Percentiles rank a stretch among this genome's conserved stretches.
phyloP scores from a whole-genome alignment of 805 yeast species.

The Wickerhamiella galacta region DNA sequence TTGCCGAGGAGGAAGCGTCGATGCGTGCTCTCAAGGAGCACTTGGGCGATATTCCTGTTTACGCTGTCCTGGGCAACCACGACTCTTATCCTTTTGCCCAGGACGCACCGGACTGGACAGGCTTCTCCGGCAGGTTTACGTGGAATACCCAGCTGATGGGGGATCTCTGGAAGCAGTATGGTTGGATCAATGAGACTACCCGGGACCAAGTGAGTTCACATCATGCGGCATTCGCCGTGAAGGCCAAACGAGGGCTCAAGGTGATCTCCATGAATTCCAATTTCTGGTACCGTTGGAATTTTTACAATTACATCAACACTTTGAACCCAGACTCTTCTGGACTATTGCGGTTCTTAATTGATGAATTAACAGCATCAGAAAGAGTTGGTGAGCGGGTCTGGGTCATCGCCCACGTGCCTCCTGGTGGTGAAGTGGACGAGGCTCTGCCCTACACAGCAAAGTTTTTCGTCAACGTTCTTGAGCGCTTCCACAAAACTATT shows the following conservation, averaged over 20 bases:
- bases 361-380: conserved; percentile 48
- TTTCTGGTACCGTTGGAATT: conserved; percentile 48
- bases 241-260: conserved; percentile 39
- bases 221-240: conserved; percentile 45
- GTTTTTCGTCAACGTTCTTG: conserved; percentile 38
- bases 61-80: conserved; percentile 51
- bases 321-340: conserved; percentile 44
- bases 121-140: conserved; percentile 27
- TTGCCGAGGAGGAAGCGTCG: conserved; percentile 35
- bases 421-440: conserved; percentile 32
- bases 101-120: conserved; percentile 36
- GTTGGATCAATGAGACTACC: conserved; percentile 27
- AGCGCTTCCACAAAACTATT: conserved; percentile 49
- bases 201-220: conserved; percentile 27
- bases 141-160: conserved; percentile 35
- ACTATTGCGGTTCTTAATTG: conserved; percentile 40
- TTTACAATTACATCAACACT: conserved; percentile 36
- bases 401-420: conserved; percentile 60
- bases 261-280: conserved; percentile 50
- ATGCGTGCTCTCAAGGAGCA: conserved; percentile 36
- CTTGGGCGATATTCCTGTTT: conserved; percentile 38
- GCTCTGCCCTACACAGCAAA: conserved; percentile 46
- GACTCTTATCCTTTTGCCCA: conserved; percentile 62
- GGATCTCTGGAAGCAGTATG: conserved; percentile 31
- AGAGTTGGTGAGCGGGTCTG: conserved; percentile 40